phyloP scores from a whole-genome alignment of 257 asterid genomes.

The Fraxinus pennsylvanica region DNA sequence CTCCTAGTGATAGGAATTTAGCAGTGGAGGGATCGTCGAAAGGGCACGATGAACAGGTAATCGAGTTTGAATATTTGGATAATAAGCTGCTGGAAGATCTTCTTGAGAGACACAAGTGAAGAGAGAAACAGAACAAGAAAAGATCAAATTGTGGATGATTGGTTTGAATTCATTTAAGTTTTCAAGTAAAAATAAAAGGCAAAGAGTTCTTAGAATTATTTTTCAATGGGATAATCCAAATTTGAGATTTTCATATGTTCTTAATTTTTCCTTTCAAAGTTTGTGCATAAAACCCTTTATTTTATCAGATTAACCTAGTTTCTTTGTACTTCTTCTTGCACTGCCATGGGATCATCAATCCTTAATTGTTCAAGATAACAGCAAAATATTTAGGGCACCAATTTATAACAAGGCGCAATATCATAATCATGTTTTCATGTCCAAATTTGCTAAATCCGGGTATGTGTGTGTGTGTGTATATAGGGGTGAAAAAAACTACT shows the following conservation, averaged over 20 bases:
- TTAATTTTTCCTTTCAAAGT: not conserved
- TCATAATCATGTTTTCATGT: not conserved
- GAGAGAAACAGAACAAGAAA: conserved; percentile 27
- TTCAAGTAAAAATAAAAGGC: not conserved
- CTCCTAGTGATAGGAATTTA: not conserved
- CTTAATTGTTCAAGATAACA: not conserved
- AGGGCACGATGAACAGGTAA: conserved; percentile 34
- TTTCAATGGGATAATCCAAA: not conserved
- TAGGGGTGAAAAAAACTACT: too few relatives aligned
- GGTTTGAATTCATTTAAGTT: not conserved
- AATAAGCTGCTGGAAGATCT: conserved; percentile 73
- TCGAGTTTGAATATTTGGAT: conserved; percentile 73
- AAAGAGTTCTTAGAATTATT: not conserved
- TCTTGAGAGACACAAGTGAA: conserved; percentile 43
- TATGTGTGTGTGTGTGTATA: too few relatives aligned
- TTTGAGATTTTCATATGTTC: not conserved
- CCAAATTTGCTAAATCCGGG: too few relatives aligned
- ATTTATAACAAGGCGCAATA: not conserved
- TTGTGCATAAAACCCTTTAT: not conserved
- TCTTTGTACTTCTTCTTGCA: not conserved
- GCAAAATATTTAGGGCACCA: not conserved
- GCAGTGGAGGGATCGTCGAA: conserved; percentile 11
- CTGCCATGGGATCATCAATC: not conserved
- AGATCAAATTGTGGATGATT: conserved; percentile 18
- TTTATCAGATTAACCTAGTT: not conserved